phyloP scores from a whole-genome alignment of 2,329 filamentous ascomycete species.

The Pseudopithomyces maydicus region DNA sequence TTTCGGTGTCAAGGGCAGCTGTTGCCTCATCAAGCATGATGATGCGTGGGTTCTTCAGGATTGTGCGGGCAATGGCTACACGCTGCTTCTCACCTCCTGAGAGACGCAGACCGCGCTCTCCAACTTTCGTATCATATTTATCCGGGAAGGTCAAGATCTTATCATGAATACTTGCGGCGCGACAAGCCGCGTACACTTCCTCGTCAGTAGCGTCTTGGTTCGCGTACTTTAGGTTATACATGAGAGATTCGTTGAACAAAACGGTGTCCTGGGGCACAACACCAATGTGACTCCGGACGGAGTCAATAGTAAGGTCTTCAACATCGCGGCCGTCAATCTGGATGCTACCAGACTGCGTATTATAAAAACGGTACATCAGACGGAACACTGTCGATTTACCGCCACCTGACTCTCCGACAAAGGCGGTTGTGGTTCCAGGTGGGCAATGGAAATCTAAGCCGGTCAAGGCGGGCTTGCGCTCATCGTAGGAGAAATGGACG shows the following conservation, averaged over 20 bases:
- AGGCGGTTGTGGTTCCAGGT: conserved; percentile 91
- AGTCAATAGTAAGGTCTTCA: conserved; percentile 87
- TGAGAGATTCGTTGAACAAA: conserved; percentile 89
- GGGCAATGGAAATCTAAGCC: conserved; percentile 83
- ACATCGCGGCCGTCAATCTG: conserved; percentile 85
- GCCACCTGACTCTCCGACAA: conserved; percentile 95
- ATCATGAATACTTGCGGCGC: conserved; percentile 88
- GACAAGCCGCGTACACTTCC: conserved; percentile 80
- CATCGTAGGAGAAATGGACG: conserved; percentile 89
- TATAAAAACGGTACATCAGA: conserved; percentile 95
- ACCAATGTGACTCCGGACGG: conserved; percentile 87
- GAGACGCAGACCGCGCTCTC: conserved; percentile 83
- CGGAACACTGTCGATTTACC: conserved; percentile 97
- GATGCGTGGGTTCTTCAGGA: conserved; percentile 88
- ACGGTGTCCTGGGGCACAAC: conserved; percentile 97
- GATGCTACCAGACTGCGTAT: conserved; percentile 78
- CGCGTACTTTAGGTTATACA: conserved; percentile 94
- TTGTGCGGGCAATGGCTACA: conserved; percentile 90
- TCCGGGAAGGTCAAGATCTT: conserved; percentile 89
- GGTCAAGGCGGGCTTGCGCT: conserved; percentile 80
- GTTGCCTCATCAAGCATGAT: conserved; percentile 95
- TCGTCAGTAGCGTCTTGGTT: conserved; percentile 80
- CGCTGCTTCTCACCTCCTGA: conserved; percentile 94
- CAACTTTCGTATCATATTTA: conserved; percentile 86
- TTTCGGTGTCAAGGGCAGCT: conserved; percentile 87